A percentile compares a stretch with the other conserved stretches of the same genome.
Conservation (phyloP, 345 rosid species). For the Ricinus communis region DNA sequence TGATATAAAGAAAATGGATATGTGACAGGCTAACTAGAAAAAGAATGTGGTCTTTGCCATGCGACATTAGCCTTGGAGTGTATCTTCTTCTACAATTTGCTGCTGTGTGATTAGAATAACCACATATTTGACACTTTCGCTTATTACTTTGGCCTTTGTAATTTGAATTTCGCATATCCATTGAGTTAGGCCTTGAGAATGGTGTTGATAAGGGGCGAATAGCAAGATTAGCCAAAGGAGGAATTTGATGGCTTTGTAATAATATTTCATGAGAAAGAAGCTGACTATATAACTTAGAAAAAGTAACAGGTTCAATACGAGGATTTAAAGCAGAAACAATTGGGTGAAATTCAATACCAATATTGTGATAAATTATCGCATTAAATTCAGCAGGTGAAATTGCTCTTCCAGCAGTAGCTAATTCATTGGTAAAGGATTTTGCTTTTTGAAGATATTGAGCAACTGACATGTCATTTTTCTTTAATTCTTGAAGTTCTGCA, state of each 20-base stretch:
- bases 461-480: not conserved
- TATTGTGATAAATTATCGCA: not conserved
- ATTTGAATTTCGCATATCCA: too few species aligned
- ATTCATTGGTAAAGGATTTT: not conserved
- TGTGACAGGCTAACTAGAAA: not conserved
- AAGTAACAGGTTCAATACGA: not conserved
- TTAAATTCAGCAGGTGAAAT: not conserved
- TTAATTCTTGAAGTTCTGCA: not conserved
- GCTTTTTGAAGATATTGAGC: not conserved
- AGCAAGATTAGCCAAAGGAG: not conserved
- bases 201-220: not conserved
- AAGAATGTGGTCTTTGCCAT: too few species aligned
- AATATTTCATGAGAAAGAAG: not conserved
- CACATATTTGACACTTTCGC: not conserved
- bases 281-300: not conserved
- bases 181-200: too few species aligned
- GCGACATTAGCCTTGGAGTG: too few species aligned
- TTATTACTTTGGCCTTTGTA: not conserved
- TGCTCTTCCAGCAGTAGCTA: not conserved
- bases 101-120: not conserved
- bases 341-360: conserved; percentile 7
- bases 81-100: too few species aligned
- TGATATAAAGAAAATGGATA: not conserved
- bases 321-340: conserved; percentile 5
- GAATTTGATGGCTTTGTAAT: not conserved